Percentiles rank a stretch among this genome's conserved stretches.
Evolutionary conservation across 2,329 filamentous ascomycete genomes (phyloP).

Genomic region (Drechmeria coniospora): DNA sequence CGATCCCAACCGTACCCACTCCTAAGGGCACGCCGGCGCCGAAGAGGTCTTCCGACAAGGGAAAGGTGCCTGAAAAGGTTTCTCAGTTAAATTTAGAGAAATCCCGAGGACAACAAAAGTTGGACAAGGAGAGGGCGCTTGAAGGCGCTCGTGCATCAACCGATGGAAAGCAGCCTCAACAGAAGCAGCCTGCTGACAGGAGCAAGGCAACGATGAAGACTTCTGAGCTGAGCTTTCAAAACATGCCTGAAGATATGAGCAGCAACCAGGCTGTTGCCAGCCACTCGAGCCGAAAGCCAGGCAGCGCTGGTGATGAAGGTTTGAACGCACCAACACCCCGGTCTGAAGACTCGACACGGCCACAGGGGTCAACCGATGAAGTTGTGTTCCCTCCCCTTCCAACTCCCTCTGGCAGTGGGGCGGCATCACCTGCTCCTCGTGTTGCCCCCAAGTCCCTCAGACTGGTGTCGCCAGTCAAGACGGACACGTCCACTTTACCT

Average conservation of each 20-base stretch:
- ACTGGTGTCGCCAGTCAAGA: conserved; percentile 39
- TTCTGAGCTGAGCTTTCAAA: too few relatives aligned
- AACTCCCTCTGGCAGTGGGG: conserved; percentile 25
- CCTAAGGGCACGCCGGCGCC: conserved; percentile 18
- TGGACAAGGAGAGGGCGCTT: too few relatives aligned
- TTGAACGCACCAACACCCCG: conserved; percentile 1
- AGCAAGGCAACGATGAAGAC: too few relatives aligned
- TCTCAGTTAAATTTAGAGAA: not conserved
- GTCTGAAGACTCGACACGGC: conserved; percentile 1
- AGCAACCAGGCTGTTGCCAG: too few relatives aligned
- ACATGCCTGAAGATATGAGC: too few relatives aligned
- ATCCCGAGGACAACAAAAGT: too few relatives aligned
- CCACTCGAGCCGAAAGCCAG: too few relatives aligned
- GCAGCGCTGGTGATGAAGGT: too few relatives aligned
- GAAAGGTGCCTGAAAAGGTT: conserved; percentile 10
- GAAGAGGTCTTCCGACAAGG: conserved; percentile 17
- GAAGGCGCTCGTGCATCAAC: too few relatives aligned
- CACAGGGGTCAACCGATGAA: conserved; percentile 8
- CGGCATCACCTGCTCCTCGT: conserved; percentile 33
- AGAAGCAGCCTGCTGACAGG: too few relatives aligned
- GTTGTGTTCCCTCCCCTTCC: conserved; percentile 36
- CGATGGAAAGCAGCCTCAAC: too few relatives aligned
- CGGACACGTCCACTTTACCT: conserved; percentile 33
- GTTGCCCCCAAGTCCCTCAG: not conserved
- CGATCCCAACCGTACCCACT: conserved; percentile 18